A percentile compares a stretch with the other conserved stretches of the same genome.
Evolutionary conservation across 352 stramenopile species (phyloP).

Genomic region (Pythium angustatum): DNA sequence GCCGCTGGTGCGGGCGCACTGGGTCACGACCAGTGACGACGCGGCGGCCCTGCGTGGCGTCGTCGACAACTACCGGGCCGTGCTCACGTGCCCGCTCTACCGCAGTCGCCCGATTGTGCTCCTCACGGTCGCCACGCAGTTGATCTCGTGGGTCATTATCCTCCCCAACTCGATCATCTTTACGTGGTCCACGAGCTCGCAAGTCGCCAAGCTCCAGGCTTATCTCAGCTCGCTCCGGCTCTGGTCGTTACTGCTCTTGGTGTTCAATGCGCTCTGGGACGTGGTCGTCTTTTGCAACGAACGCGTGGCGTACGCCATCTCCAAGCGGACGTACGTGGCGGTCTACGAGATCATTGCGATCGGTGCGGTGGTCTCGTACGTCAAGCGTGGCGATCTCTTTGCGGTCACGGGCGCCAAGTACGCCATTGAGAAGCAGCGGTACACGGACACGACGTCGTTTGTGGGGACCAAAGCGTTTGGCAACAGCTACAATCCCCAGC

Average conservation of each 20-base stretch:
- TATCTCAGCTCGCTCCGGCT: constrained; percentile 20
- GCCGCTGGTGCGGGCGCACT: constrained; percentile 4
- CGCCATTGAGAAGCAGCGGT: constrained; percentile 9
- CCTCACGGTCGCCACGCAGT: constrained; percentile 21
- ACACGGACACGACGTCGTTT: constrained; percentile 12
- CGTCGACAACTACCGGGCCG: constrained; percentile 16
- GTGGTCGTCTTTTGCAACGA: constrained; percentile 17
- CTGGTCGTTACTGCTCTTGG: constrained; percentile 21
- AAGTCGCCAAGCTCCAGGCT: constrained; percentile 18
- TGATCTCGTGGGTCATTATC: constrained; percentile 26
- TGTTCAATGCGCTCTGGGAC: constrained; percentile 20
- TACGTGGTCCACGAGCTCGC: constrained; percentile 16
- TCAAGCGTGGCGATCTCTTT: constrained; percentile 5
- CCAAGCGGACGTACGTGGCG: constrained; percentile 18
- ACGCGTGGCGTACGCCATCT: constrained; percentile 14
- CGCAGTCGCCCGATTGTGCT: constrained; percentile 11
- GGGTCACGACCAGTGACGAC: not conserved
- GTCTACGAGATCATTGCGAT: constrained; percentile 17
- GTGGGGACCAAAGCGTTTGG: constrained; percentile 11
- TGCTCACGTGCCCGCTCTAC: constrained; percentile 25
- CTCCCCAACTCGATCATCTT: constrained; percentile 27
- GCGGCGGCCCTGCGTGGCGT: not conserved
- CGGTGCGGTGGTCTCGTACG: constrained; percentile 18
- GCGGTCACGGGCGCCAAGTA: constrained; percentile 20
- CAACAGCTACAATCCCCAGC: constrained; percentile 19